Evolutionary conservation across 2,329 filamentous ascomycete species (phyloP), one percentile per base, ranked within the genome.

Genomic region (Ophiostoma quercus): DNA sequence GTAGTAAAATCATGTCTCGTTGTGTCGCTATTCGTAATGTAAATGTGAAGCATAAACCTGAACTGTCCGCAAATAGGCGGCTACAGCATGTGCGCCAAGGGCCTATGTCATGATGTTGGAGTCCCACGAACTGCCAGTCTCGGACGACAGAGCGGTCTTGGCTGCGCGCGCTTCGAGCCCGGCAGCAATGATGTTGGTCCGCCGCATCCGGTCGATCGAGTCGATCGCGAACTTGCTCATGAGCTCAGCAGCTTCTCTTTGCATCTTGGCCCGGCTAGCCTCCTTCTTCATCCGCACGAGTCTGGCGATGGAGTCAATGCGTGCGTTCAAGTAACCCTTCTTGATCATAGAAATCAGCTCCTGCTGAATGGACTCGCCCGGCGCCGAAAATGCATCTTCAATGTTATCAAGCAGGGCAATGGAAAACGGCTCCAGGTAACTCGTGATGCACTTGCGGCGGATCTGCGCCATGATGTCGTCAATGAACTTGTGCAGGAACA

Each of bases 391-490:
- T 1, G 92, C 89, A 47, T 85, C 83, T 9, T 91, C 88, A 82
- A 99, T 87, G 72, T 88, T 92, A 25, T 89, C 85, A 4, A 98
- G 83, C 0, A 91, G 94, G 72, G 97, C 92, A 74, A 89, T 90
- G 60, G 90, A 96, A 79, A 96, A 99, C 0, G 95, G 94, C 32
- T 92, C 85, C 75, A 97, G 90, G 80, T 97, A 98, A 76, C 97
- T 92, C 32, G 94, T 87, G 71, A 99, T 97, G 76, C 94, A 94
- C 81, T 97, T 97, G 76, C 86, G 91, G 71, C 95, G 88, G 74
- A 99, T 93, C 66, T 83, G 82, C 12, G 85, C 82, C 80, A 94
- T 95, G 25, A 99, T 83, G 1, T 82, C 80, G 51, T 84, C 77
- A 22, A 97, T 82, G 73, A 96, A 91, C 72, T 84, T 87, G 71